phyloP scores from a whole-genome alignment of 768 basidiomycete genomes.

The Naganishia onofrii region DNA sequence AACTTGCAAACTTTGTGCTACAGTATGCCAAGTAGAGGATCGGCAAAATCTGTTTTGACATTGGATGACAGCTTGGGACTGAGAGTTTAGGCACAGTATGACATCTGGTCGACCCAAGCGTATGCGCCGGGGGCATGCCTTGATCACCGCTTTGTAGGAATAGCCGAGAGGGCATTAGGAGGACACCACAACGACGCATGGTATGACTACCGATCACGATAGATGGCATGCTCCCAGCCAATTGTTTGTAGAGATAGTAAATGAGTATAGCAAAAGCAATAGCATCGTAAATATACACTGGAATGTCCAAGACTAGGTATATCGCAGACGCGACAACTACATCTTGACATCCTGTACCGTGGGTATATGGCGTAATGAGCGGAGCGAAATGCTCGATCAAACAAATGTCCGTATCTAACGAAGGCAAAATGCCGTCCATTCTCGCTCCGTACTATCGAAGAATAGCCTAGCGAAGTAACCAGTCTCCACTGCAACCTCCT shows the following conservation, averaged over 20 bases:
- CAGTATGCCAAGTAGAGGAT: slow-evolving; percentile 15
- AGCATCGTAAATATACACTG: slow-evolving; percentile 20
- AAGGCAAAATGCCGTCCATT: background rate
- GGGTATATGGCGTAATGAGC: slow-evolving; percentile 21
- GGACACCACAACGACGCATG: too few species aligned
- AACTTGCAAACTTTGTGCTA: background rate
- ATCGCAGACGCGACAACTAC: background rate
- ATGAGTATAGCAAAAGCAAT: background rate
- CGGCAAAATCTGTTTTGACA: background rate
- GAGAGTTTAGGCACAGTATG: background rate
- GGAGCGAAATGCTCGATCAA: background rate
- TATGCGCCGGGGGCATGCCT: too few species aligned
- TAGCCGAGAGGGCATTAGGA: too few species aligned
- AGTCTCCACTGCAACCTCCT: background rate
- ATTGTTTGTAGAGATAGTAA: background rate
- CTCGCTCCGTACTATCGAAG: background rate
- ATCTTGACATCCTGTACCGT: slow-evolving; percentile 20
- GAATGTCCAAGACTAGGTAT: slow-evolving; percentile 10
- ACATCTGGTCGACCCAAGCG: too few species aligned
- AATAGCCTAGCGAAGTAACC: slow-evolving; percentile 11
- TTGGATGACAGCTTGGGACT: background rate
- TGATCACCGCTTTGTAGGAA: too few species aligned
- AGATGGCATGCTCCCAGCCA: too few species aligned
- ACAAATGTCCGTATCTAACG: slow-evolving; percentile 16
- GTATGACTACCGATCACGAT: too few species aligned